Evolutionary conservation across 2,329 filamentous ascomycete genomes (phyloP), one percentile per base, ranked within the genome.

Genomic region (Alternaria brassicae): DNA sequence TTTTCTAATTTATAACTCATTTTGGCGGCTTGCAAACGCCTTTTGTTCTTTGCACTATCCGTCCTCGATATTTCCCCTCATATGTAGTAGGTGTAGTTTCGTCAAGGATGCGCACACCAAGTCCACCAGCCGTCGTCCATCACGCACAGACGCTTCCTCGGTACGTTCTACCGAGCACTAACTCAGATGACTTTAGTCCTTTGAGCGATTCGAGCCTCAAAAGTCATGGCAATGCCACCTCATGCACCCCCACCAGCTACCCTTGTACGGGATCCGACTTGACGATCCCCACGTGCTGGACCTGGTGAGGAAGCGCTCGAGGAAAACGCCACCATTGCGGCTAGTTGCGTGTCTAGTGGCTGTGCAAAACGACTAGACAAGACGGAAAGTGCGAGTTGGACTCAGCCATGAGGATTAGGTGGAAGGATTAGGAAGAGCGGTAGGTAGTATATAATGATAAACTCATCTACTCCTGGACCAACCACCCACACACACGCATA

Each of bases 1-100:
- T 36, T 48, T 48, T 48, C 36, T 34, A 34, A 40, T 13, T 36
- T 30, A n/a, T 42, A 52, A 42, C 41, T 37, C 37, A 37, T 42
- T 51, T 21, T 30, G 27, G 28, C 44, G 44, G 9, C 6, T 23
- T 36, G 30, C 44, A 19, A 25, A 23, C 37, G 36, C 49, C 2
- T 41, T 32, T 42, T 19, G 17, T 19, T 10, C 25, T 41, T 40
- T 34, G 30, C 30, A 13, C 12, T 34, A 17, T n/a, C 6, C 15
- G 32, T n/a, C 3, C 15, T 36, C 9, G n/a, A n/a, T 10, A 1
- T 17, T 19, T 27, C n/a, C n/a, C n/a, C n/a, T n/a, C n/a, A n/a
- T n/a, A n/a, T n/a, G n/a, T n/a, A n/a, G 32, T n/a, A n/a, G 15
- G 4, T 27, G 25, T 27, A n/a, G n/a, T n/a, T n/a, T n/a, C n/a